Conservation (phyloP, 371 early-diverging fungal genomes). For the Haplosporangium sp. region DNA sequence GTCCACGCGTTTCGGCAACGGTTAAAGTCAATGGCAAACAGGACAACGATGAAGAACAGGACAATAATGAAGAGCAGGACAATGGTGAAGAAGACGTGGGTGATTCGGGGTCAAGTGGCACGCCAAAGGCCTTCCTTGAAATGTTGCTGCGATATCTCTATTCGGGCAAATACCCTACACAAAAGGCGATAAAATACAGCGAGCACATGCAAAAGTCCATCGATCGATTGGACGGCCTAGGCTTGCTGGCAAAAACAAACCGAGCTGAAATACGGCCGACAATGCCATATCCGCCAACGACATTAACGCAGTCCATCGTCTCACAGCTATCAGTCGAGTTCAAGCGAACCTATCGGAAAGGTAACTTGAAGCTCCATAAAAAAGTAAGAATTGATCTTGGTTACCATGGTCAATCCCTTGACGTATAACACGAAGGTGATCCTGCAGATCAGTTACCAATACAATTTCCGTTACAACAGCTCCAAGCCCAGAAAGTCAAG, state of each 20-base stretch:
- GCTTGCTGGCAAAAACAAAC: background rate
- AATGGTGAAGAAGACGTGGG: background rate
- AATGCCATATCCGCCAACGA: background rate
- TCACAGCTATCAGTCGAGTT: slow-evolving; percentile 12
- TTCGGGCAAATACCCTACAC: no score
- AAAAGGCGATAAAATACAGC: background rate
- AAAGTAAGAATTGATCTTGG: slow-evolving; percentile 14
- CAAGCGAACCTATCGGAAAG: slow-evolving; percentile 1
- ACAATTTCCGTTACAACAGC: slow-evolving; percentile 1
- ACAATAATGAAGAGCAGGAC: background rate
- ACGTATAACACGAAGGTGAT: no score
- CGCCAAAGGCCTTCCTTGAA: no score
- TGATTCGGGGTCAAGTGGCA: background rate
- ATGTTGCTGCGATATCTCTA: no score
- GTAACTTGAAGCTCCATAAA: slow-evolving; percentile 2
- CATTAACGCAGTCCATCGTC: slow-evolving; percentile 1
- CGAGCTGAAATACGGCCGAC: background rate
- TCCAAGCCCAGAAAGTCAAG: slow-evolving; percentile 6
- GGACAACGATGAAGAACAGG: background rate
- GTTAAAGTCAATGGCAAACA: background rate
- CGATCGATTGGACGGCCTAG: background rate
- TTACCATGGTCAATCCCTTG: no score
- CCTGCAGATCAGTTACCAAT: background rate
- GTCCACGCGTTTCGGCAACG: background rate
- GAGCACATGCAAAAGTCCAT: background rate